phyloP scores from a whole-genome alignment of 2,329 filamentous ascomycete genomes.

The Trichoderma harzianum region DNA sequence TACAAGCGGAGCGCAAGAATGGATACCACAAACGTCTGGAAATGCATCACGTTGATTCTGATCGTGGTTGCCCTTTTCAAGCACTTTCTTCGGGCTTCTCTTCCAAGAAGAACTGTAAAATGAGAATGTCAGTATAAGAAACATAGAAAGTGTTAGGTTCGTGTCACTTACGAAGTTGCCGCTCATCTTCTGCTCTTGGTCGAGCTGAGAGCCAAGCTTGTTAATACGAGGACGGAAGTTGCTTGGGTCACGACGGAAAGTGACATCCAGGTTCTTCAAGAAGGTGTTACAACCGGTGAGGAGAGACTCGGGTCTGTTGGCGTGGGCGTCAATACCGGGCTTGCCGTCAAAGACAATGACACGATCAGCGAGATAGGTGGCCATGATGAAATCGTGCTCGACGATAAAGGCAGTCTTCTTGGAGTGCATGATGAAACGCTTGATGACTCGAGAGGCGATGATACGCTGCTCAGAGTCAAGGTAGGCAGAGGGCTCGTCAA shows the following conservation, averaged over 20 bases:
- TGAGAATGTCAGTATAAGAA: conserved; percentile 22
- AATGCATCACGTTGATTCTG: conserved; percentile 30
- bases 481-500: conserved; percentile 96
- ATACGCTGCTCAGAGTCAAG: conserved; percentile 99
- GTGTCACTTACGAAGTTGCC: conserved; percentile 78
- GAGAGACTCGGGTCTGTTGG: conserved; percentile 86
- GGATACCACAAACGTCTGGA: conserved; percentile 51
- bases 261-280: conserved; percentile 94
- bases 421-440: conserved; percentile 99
- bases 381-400: conserved; percentile 99
- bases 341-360: conserved; percentile 98
- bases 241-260: conserved; percentile 95
- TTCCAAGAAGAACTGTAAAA: conserved; percentile 83
- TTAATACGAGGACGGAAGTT: conserved; percentile 98
- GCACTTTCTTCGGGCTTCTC: conserved; percentile 57
- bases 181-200: conserved; percentile 91
- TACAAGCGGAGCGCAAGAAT: conserved; percentile 39
- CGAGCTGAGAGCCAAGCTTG: conserved; percentile 91
- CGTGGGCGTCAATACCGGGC: conserved; percentile 82
- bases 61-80: conserved; percentile 53
- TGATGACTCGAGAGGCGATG: conserved; percentile 93
- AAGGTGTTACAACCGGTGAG: conserved; percentile 96
- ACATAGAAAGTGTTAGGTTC: background rate
- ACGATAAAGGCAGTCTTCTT: conserved; percentile 99
- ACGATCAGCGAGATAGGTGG: conserved; percentile 72